Evolutionary conservation across 1,284 basidiomycete species (phyloP), one percentile per base, ranked within the genome.

Genomic region (Papiliotrema terrestris): DNA sequence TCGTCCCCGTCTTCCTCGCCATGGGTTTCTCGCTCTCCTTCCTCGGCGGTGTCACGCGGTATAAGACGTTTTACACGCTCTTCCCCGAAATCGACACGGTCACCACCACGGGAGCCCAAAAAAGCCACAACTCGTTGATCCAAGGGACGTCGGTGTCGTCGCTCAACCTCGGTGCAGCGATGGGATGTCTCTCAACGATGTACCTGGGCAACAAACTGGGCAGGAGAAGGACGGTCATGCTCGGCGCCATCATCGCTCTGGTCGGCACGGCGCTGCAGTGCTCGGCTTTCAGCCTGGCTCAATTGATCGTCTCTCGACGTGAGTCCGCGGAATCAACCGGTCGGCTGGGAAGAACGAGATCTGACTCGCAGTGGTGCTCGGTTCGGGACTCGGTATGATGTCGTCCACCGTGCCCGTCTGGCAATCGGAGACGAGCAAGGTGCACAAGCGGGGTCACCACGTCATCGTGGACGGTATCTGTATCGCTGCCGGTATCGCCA

Each of bases 351-450:
- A 46, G 3, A 26, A 25, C 35, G 19, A 17, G 20, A 17, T 59
- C 54, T 59, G 41, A 56, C 38, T 20, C 11, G 14, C 43, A 66
- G 63, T 68, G 43, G 53, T 68, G 17, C 61, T 66, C 29, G 66
- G 66, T 13, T 54, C 51, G 19, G 68, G 68, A 8, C 58, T 68
- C 29, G 68, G 68, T 26, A 61, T 77, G 45, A 76, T 75, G 66
- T 77, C 74, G 25, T 68, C 72, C 1, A 78, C 76, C 11, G 74
- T 78, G 11, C 77, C 78, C 0, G 71, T 78, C 45, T 72, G 66
- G 66, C 69, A 72, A 57, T 61, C 65, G 26, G 78, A 79, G 57
- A 69, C 73, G 26, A 71, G 76, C 19, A 70, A 71, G 32, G 69
- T 76, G 5, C 66, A 76, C 67, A 70, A 77, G 48, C 71, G 78